Evolutionary conservation across 495 filamentous ascomycete genomes (phyloP), one percentile per base, ranked within the genome.

Genomic region (Hypoxylon crocopeplum): DNA sequence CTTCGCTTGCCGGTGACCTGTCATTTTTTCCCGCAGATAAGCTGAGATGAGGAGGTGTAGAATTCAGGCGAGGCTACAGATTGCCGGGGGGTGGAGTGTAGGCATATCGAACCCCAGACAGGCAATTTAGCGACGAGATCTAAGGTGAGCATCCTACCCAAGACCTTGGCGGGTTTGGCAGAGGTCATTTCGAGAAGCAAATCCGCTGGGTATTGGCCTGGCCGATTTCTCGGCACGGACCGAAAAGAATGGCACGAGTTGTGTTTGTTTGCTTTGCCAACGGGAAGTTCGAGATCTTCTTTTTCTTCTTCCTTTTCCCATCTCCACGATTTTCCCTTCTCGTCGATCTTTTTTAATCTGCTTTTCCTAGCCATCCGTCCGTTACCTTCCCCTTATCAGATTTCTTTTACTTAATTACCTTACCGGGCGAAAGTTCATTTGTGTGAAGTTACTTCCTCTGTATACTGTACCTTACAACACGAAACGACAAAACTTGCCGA

Each of bases 161-260:
- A 64, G 55, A 37, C 49, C 61, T 59, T 64, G 61, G 61, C 55
- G 30, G 49, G 39, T 59, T 55, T 59, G 55, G 61, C 46, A 49
- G 49, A 59, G 50, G 49, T 46, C 54, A 59, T 55, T 24, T 50
- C 21, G 0, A 36, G 41, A 51, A 40, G 61, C n/a, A 25, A 33
- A 5, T 27, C 38, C 13, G 36, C 45, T 24, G 44, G 20, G 48
- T 21, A 59, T 58, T 54, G 53, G 50, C 20, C 45, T 59, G 21
- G 4, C 47, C 33, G 25, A 6, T 56, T 64, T 59, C 55, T 59
- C 55, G 55, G 55, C 55, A 40, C 50, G 55, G 55, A 41, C 61
- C 55, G 61, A 59, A 51, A 46, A 32, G 44, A 39, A 46, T 48
- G 34, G 47, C 17, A n/a, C 36, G 34, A 47, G 47, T 22, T 39